These are phyloP conservation scores for Avicennia marina DNA, from an alignment of 257 asterid genomes.

Conservation along the genomic window DNA sequence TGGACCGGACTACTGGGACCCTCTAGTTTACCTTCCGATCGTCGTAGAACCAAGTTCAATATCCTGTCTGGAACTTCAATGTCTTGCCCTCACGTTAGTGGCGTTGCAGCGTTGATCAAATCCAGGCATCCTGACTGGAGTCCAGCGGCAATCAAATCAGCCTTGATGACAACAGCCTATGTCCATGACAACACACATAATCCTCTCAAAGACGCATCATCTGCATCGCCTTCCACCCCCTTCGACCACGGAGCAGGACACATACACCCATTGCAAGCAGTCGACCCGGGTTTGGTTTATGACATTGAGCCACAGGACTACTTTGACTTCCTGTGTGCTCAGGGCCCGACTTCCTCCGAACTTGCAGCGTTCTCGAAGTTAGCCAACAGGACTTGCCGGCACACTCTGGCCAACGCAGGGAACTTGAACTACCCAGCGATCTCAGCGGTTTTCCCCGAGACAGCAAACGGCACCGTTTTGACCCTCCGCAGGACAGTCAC, in stretches of 20 bases:
- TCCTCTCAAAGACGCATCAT: constrained; percentile 62
- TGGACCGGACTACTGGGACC: constrained; percentile 86
- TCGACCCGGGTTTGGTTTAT: constrained; percentile 71
- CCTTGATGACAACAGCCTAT: constrained; percentile 87
- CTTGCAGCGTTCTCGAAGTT: constrained; percentile 60
- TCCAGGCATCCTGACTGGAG: constrained; percentile 79
- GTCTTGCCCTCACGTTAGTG: constrained; percentile 96
- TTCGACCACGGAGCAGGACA: constrained; percentile 95
- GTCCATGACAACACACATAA: constrained; percentile 56
- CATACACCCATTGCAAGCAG: constrained; percentile 63
- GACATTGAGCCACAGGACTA: constrained; percentile 77
- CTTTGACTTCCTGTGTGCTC: constrained; percentile 74
- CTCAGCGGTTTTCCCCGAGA: constrained; percentile 61
- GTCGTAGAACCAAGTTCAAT: constrained; percentile 67
- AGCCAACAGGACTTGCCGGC: constrained; percentile 47
- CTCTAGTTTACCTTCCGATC: constrained; percentile 68
- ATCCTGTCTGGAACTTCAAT: constrained; percentile 90
- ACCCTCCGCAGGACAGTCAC: constrained; percentile 63
- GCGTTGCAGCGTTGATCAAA: constrained; percentile 77
- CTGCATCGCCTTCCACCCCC: constrained; percentile 45
- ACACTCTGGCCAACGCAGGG: constrained; percentile 36
- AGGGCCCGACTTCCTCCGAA: constrained; percentile 50
- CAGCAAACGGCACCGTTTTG: constrained; percentile 22
- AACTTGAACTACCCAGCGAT: constrained; percentile 84
- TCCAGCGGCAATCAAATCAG: constrained; percentile 83